A percentile compares a stretch with the other conserved stretches of the same genome.
These are phyloP conservation scores for Vanderwaltozyma tropicalis DNA, from an alignment of 805 yeast species.

Conservation along the genomic window DNA sequence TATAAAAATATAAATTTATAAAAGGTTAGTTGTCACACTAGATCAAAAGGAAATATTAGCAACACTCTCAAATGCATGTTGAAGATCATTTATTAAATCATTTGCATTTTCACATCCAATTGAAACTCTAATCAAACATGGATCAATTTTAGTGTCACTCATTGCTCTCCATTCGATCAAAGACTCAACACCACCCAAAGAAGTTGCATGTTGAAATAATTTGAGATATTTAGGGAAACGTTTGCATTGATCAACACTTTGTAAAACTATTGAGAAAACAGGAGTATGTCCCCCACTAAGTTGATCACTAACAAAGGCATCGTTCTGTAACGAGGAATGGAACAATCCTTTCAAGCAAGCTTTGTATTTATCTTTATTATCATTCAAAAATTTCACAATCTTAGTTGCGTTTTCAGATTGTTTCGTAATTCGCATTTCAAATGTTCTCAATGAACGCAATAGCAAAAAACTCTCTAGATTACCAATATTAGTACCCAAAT, in stretches of 20 bases:
- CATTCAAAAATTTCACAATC: slow-evolving; percentile 49
- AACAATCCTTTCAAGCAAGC: slow-evolving; percentile 41
- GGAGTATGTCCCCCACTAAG: slow-evolving; percentile 60
- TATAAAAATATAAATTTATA: no score
- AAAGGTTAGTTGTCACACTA: no score
- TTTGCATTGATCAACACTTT: slow-evolving; percentile 44
- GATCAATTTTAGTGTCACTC: slow-evolving; percentile 48
- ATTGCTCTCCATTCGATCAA: slow-evolving; percentile 84
- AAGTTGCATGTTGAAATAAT: slow-evolving; percentile 82
- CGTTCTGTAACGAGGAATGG: slow-evolving; percentile 74
- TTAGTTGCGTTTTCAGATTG: slow-evolving; percentile 56
- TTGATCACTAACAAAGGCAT: slow-evolving; percentile 55
- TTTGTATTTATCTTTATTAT: slow-evolving; percentile 36
- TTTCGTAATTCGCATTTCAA: slow-evolving; percentile 53
- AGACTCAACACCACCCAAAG: slow-evolving; percentile 87
- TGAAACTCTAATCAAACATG: slow-evolving; percentile 59
- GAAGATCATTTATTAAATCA: slow-evolving; percentile 67
- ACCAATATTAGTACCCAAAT: slow-evolving; percentile 69
- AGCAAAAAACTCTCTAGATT: slow-evolving; percentile 68
- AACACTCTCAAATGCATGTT: no score
- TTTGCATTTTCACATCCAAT: slow-evolving; percentile 70
- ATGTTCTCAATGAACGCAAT: slow-evolving; percentile 72
- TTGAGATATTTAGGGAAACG: slow-evolving; percentile 52
- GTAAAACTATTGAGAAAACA: slow-evolving; percentile 57
- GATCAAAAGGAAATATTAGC: no score